Percentiles rank a stretch among this genome's conserved stretches.
phyloP scores from a whole-genome alignment of 768 basidiomycete species.

The Erythrobasidium yunnanense region DNA sequence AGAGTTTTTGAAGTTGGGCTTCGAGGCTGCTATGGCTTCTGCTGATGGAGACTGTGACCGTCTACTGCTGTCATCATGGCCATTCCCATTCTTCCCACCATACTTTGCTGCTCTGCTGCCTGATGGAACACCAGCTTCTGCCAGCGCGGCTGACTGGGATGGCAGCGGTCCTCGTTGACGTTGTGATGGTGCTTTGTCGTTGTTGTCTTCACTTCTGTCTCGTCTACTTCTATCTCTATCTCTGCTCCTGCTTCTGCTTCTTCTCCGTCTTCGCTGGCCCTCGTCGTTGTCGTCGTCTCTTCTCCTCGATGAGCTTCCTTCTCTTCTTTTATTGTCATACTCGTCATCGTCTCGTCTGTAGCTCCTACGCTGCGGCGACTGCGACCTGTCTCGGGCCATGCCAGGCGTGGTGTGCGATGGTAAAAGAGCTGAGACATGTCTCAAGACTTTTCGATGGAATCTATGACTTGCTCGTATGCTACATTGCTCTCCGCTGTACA shows the following conservation, averaged over 20 bases:
- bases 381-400: too few species aligned
- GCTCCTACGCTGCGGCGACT: conserved; percentile 24
- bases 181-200: background rate
- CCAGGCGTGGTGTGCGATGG: too few species aligned
- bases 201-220: background rate
- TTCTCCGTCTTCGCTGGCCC: too few species aligned
- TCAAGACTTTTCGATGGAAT: too few species aligned
- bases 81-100: conserved; percentile 15
- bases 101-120: background rate
- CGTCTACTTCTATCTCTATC: conserved; percentile 26
- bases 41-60: conserved; percentile 14
- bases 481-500: conserved; percentile 19
- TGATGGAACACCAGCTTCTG: conserved; percentile 13
- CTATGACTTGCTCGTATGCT: conserved; percentile 23
- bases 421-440: too few species aligned
- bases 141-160: conserved; percentile 14
- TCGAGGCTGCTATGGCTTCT: conserved; percentile 47
- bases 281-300: too few species aligned
- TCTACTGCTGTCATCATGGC: too few species aligned
- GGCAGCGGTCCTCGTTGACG: conserved; percentile 6
- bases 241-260: too few species aligned
- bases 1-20: conserved; percentile 80
- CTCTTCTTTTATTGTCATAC: too few species aligned
- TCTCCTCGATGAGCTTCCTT: too few species aligned
- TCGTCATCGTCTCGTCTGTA: conserved; percentile 11